These are phyloP conservation scores for Conticribra weissflogii DNA, from an alignment of 108 stramenopile species.

Conservation along the genomic window DNA sequence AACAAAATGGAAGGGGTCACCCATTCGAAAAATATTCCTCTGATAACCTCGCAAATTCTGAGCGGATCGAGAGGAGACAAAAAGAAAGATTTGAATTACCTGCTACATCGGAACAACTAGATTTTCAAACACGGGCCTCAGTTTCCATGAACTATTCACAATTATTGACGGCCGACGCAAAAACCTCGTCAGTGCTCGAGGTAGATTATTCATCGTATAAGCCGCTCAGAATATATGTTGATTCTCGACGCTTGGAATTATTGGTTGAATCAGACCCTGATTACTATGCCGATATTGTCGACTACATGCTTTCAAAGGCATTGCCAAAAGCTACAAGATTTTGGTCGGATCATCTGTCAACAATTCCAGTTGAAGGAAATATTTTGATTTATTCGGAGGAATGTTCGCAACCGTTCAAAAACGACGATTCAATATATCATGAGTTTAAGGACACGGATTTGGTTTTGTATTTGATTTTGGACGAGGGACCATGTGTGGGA, in stretches of 20 bases:
- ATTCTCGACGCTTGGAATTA: slow-evolving; percentile 1
- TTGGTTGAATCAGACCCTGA: not conserved
- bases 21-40: slow-evolving; percentile 13
- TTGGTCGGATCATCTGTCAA: slow-evolving; percentile 26
- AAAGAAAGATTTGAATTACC: not conserved
- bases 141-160: not conserved
- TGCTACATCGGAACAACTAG: not conserved
- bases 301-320: slow-evolving; percentile 7
- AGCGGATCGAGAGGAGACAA: not conserved
- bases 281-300: not conserved
- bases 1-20: not conserved
- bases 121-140: not conserved
- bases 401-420: slow-evolving; percentile 18
- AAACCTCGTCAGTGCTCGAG: not conserved
- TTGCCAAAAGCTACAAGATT: slow-evolving; percentile 14
- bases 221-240: slow-evolving; percentile 24
- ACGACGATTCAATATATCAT: slow-evolving; percentile 1
- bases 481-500: slow-evolving; percentile 31
- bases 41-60: not conserved
- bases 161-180: not conserved
- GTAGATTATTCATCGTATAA: slow-evolving; percentile 12
- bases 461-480: slow-evolving; percentile 22
- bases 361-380: slow-evolving; percentile 6
- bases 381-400: slow-evolving; percentile 4
- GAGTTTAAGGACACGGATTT: slow-evolving; percentile 12